Base-by-base conservation (phyloP, 1,139 yeast genomes). In the Protomyces lactucae-debilis region DNA sequence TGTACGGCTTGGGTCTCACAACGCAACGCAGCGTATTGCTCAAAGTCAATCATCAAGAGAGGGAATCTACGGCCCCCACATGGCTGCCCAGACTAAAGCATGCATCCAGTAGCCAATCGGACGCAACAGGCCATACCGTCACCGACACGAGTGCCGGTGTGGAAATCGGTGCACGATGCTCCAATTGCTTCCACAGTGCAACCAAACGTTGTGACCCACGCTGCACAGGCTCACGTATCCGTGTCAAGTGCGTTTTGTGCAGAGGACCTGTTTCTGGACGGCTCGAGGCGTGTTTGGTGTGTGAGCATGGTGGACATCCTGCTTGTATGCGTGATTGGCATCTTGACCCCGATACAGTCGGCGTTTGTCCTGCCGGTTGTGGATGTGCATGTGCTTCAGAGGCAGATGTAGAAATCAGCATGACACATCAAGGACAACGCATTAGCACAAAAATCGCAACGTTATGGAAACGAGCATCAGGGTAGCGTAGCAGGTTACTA, bases 321-420 rank as follows among this genome's bases (percentile, higher is more conserved):
- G 37, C 54, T 16, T 51, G 54, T 25, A 51, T 51, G 54, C 54
- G 54, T 5, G 36, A 32, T 5, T 51, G 54, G 54, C 37, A 28
- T 28, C 10, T 10, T 14, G 54, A 23, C 10, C 14, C 37, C 12
- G 35, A 16, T 12, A n/a, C 14, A 32, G 54, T 23, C 12, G 54
- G 54, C 1, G 37, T 28, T n/a, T 25, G 54, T 43, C 48, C 48
- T 16, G 48, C 48, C 9, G 48, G 48, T 21, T 43, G 48, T 18
- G 48, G 48, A 10, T 43, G 48, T 18, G 48, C 48, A 18, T 43
- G 48, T 10, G 48, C 48, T 43, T 43, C 48, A 3, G 48, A 43
- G 12, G 48, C 18, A 18, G 23, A 21, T 9, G 48, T 43, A 21
- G 48, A 16, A 10, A 43, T 43, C 25, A 43, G 48, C 23, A n/a